Base-by-base conservation (phyloP, 2,329 filamentous ascomycete genomes). In the Hawksworthiomyces lignivorus region DNA sequence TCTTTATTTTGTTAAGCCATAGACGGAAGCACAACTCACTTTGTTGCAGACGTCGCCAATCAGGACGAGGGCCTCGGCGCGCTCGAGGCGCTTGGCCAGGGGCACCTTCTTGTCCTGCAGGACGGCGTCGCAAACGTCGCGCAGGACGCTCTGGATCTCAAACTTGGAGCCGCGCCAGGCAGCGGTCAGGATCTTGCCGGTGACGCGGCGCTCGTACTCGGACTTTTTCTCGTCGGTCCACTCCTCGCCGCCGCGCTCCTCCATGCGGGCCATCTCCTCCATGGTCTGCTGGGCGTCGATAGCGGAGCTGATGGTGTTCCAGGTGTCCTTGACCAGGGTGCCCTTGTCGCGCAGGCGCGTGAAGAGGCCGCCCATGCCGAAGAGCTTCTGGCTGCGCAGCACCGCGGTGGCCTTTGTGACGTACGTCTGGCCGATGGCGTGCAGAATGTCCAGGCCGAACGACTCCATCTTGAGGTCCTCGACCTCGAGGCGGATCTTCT, bases 391-490 rank as follows among this genome's bases (percentile, higher is more conserved):
- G 37, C 84, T 90, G 62, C 95, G 94, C 51, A 98, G 73, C 57
- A 96, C 82, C 1, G 82, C 82, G 1, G 84, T 86, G 4, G 84
- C 87, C 65, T 97, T 97, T 61, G 81, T 80, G 21, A 92, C 66
- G 62, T 98, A 98, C 4, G 87, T 94, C 52, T 84, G 75, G 14
- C 92, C 92, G 55, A 98, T 94, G 34, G 92, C 89, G 62, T 97
- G 90, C 36, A 96, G 72, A 53, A 97, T 97, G 50, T 98, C 92
- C 31, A 98, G 73, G 39, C 92, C 92, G 54, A 98, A 98, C 0
- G 86, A 94, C 67, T 98, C 92, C 87, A 98, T 98, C 73, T 97
- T 98, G 54, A 98, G 72, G 59, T 97, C 94, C 69, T 98, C 92
- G 20, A 94, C 87, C 66, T 98, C 92, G 30, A 97, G 79, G 30